phyloP scores from a whole-genome alignment of 257 asterid genomes.

The Solanum chiquidenum region DNA sequence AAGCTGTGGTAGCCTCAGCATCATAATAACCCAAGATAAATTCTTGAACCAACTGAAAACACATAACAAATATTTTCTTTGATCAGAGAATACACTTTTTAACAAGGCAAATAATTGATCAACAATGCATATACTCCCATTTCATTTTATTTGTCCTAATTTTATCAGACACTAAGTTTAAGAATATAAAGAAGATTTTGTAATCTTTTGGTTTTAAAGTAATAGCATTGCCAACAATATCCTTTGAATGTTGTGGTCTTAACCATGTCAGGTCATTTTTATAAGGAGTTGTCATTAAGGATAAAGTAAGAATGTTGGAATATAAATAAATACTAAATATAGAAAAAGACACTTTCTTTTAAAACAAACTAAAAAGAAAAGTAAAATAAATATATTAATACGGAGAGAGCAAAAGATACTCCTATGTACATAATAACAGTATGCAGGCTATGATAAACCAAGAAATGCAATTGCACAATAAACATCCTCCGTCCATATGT shows the following conservation, averaged over 20 bases:
- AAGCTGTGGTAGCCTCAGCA: constrained; percentile 68
- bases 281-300: not conserved
- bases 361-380: not conserved
- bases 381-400: not conserved
- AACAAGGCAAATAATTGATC: not conserved
- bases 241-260: not conserved
- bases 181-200: not conserved
- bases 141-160: not conserved
- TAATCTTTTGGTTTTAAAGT: not conserved
- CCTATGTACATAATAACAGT: not conserved
- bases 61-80: not conserved
- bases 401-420: not conserved
- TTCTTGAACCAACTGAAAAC: constrained; percentile 71
- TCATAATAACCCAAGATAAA: constrained; percentile 81
- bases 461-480: not conserved
- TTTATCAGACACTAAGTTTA: not conserved
- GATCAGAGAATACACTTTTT: not conserved
- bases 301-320: not conserved
- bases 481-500: not conserved
- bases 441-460: not conserved
- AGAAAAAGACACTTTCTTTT: not conserved
- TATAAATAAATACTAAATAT: not conserved
- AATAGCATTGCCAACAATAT: not conserved
- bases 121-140: not conserved
- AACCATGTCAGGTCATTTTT: not conserved